These are phyloP conservation scores for Colletotrichum salicis DNA, from an alignment of 2,329 filamentous ascomycete species.

Conservation along the genomic window DNA sequence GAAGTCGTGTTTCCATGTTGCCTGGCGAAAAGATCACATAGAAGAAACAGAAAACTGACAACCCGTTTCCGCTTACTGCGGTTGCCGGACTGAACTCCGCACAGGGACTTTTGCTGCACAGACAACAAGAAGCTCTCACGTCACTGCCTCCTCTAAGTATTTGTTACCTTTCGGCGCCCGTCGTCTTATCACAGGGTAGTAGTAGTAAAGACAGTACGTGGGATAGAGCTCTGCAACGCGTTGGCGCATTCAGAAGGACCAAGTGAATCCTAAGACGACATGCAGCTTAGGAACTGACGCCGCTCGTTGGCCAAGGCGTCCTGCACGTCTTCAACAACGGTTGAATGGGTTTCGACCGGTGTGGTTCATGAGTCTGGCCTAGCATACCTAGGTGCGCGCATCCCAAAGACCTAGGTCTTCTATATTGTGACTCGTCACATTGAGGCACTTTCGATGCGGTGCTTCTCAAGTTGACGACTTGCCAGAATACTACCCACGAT, in stretches of 20 bases:
- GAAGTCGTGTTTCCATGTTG: neutral
- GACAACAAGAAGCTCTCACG: neutral
- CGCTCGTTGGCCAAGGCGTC: neutral
- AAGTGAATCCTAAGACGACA: neutral
- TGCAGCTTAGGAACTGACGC: constrained; percentile 6
- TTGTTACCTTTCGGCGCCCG: neutral
- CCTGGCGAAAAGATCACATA: neutral
- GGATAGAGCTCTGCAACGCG: neutral
- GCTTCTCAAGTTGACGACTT: neutral
- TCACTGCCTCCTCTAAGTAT: neutral
- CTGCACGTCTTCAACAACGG: neutral
- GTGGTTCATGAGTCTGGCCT: constrained; percentile 1
- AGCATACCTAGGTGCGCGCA: neutral
- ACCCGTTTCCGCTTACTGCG: neutral
- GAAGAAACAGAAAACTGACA: neutral
- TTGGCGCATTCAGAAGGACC: neutral
- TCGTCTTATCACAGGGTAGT: constrained; percentile 13
- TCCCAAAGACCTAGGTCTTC: constrained; percentile 9
- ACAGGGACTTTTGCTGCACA: neutral
- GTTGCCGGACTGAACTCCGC: neutral
- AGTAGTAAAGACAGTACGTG: neutral
- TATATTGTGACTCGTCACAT: constrained; percentile 23
- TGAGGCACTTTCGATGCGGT: constrained; percentile 22
- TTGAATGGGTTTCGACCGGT: neutral
- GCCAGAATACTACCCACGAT: constrained; percentile 10